A percentile compares a stretch with the other conserved stretches of the same genome.
These are phyloP conservation scores for Ephemerocybe angulata DNA, from an alignment of 768 basidiomycete species.

Conservation along the genomic window DNA sequence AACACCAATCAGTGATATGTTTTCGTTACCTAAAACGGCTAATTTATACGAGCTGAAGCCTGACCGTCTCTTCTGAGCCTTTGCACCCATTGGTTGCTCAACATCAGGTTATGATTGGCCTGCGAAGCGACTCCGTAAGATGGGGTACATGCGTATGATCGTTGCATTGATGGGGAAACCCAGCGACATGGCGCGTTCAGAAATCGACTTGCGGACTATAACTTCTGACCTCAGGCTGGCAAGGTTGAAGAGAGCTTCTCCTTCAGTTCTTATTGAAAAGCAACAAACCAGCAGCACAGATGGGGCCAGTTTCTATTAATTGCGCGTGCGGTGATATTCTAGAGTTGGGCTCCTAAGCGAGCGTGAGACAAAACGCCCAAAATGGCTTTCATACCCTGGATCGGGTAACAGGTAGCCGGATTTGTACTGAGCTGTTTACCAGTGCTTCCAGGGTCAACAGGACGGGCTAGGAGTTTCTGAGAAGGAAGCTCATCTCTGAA, in stretches of 20 bases:
- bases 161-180: not conserved
- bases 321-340: no score
- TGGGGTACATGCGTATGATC: not conserved
- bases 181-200: no score
- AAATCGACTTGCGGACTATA: no score
- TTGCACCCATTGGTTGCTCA: not conserved
- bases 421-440: not conserved
- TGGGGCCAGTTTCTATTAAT: no score
- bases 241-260: no score
- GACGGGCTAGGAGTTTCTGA: no score
- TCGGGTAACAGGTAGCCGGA: conserved; percentile 1
- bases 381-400: no score
- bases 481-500: no score
- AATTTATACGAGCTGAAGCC: not conserved
- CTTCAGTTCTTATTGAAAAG: no score
- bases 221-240: no score
- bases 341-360: not conserved
- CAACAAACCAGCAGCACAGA: no score
- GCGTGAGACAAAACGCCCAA: not conserved
- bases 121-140: not conserved
- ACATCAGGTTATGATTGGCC: not conserved
- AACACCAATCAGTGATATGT: not conserved
- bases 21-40: not conserved
- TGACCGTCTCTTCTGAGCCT: not conserved
- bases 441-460: not conserved